Conservation (phyloP, 768 basidiomycete species). For the Russula emetica region DNA sequence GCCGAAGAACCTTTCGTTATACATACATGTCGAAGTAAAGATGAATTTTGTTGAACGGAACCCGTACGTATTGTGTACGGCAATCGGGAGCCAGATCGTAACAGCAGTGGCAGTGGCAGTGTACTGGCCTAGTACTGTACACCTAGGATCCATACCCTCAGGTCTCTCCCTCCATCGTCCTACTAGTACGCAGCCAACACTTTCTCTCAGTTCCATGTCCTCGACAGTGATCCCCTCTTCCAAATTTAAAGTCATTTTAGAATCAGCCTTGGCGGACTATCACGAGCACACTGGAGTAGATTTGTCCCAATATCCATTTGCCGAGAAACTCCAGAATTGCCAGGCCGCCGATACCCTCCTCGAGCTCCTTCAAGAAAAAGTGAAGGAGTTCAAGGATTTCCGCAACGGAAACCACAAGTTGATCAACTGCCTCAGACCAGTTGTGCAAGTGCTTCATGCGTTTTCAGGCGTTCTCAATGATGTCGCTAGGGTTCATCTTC, state of each 20-base stretch:
- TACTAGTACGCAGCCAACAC: background rate
- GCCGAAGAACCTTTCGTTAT: background rate
- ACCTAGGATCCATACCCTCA: no score
- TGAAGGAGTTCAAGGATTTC: background rate
- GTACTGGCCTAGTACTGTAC: no score
- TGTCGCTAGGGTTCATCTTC: background rate
- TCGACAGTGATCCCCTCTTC: background rate
- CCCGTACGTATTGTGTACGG: constrained; percentile 83
- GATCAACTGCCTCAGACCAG: background rate
- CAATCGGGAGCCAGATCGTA: constrained; percentile 95
- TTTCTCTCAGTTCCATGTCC: background rate
- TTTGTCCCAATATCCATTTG: background rate
- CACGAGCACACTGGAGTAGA: background rate
- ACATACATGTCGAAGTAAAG: constrained; percentile 73
- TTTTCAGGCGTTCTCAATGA: background rate
- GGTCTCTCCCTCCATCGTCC: no score
- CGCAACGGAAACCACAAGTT: background rate
- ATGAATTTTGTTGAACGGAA: constrained; percentile 81
- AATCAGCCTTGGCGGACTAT: background rate
- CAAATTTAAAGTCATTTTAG: background rate
- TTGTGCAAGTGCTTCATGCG: background rate
- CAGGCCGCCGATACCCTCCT: background rate
- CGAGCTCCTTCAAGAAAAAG: background rate
- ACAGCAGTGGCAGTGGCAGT: no score
- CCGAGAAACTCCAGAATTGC: background rate